Percentiles rank a stretch among this genome's conserved stretches.
phyloP scores from a whole-genome alignment of 139 green algal genomes.

The Zygnema circumcarinatum region DNA sequence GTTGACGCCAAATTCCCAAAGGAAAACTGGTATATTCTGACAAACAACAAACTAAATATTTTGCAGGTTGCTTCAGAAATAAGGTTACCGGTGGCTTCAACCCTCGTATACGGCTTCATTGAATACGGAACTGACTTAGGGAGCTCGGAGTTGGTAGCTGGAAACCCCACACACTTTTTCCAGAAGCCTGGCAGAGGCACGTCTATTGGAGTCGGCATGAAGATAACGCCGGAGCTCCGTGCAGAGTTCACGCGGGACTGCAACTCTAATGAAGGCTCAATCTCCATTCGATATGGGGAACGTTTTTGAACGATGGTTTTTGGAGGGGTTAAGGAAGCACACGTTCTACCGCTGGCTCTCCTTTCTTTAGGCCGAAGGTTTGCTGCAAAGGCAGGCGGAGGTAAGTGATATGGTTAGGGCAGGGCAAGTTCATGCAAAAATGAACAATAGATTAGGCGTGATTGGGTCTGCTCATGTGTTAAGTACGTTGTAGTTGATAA shows the following conservation, averaged over 20 bases:
- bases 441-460: too few species aligned
- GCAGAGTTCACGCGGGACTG: constrained; percentile 85
- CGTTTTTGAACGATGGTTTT: constrained; percentile 75
- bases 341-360: too few species aligned
- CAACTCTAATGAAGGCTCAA: constrained; percentile 78
- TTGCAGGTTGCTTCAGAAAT: constrained; percentile 79
- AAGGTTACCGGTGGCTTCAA: constrained; percentile 74
- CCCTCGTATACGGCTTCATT: constrained; percentile 84
- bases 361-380: too few species aligned
- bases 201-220: constrained; percentile 81
- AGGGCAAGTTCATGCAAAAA: too few species aligned
- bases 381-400: too few species aligned
- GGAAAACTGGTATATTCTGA: too few species aligned
- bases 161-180: constrained; percentile 95
- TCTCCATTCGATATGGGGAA: constrained; percentile 89
- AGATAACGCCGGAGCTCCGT: constrained; percentile 76
- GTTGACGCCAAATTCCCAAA: too few species aligned
- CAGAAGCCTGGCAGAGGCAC: constrained; percentile 79
- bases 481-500: too few species aligned
- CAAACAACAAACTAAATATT: too few species aligned
- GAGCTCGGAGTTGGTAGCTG: constrained; percentile 70
- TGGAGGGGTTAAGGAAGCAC: too few species aligned
- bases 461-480: too few species aligned
- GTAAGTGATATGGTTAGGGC: too few species aligned
- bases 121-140: constrained; percentile 89